These are phyloP conservation scores for Psidium guajava DNA, from an alignment of 345 rosid genomes.

Conservation along the genomic window DNA sequence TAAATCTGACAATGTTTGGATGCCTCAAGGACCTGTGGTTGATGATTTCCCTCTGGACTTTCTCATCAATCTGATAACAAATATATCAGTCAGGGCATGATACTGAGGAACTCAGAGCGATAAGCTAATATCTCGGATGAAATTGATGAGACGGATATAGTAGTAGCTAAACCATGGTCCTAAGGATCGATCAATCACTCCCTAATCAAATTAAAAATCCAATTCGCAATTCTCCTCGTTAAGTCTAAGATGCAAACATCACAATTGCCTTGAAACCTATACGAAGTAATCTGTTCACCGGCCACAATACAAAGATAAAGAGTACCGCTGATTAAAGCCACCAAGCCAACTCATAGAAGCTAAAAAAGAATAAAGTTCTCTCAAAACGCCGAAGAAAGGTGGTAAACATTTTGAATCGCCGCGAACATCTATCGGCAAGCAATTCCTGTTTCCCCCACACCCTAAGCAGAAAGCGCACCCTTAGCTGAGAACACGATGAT, in stretches of 20 bases:
- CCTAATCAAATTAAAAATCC: background rate
- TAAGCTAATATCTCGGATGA: background rate
- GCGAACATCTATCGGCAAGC: background rate
- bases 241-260: background rate
- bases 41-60: conserved; percentile 93
- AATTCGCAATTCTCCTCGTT: background rate
- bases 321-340: background rate
- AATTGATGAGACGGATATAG: background rate
- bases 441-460: background rate
- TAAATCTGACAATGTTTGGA: conserved; percentile 87
- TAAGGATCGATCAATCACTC: background rate
- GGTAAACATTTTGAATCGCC: background rate
- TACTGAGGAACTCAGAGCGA: background rate
- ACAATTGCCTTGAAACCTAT: background rate
- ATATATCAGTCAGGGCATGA: background rate
- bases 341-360: background rate
- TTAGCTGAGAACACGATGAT: background rate
- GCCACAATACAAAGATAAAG: background rate
- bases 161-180: background rate
- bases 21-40: conserved; percentile 86
- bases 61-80: conserved; percentile 71
- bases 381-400: background rate
- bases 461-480: background rate
- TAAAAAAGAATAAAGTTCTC: background rate
- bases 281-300: background rate